Base-by-base conservation (phyloP, 2,329 filamentous ascomycete genomes). In the Neofusicoccum cordaticola region DNA sequence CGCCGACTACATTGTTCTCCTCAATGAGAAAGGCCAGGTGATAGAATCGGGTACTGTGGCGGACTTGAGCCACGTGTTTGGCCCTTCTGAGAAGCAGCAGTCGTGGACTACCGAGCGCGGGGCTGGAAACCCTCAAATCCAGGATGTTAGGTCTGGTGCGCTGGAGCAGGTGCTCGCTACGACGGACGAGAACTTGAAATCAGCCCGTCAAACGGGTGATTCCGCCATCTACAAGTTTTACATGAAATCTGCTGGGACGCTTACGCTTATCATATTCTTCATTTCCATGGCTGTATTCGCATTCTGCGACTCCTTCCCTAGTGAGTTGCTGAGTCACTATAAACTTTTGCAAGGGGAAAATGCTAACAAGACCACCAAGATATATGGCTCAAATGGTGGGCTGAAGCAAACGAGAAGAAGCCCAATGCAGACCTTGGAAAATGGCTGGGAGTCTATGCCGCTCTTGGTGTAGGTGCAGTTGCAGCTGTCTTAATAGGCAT, bases 351-450 rank as follows among this genome's bases (percentile, higher is more conserved):
- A 51, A 48, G n/a, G 17, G 42, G 63, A 19, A 4, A 60, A 7
- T 15, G 9, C 19, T 47, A 4, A 47, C 48, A 60, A 48, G 61
- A 39, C 4, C 19, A 13, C 34, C 35, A 57, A 78, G 74, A 71
- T 4, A 70, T 84, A 3, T 84, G 82, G 82, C 74, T 84, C 6
- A 78, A 82, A 64, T 80, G 80, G 71, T 84, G 74, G 82, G 77
- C 81, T 0, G 76, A 80, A 58, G 79, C 76, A 45, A 81, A 80
- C 47, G 71, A 74, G 3, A 61, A 68, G 0, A 67, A 73, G 19
- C 78, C 79, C 0, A 79, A 82, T 48, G 64, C 71, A 62, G 68
- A 69, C n/a, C 70, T 75, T 19, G 74, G 71, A 1, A 73, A 73
- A 62, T 76, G 72, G 63, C 68, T 76, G 1, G 73, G 74, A 12